Conservation (phyloP, 352 stramenopile genomes). For the Albugo laibachii region DNA sequence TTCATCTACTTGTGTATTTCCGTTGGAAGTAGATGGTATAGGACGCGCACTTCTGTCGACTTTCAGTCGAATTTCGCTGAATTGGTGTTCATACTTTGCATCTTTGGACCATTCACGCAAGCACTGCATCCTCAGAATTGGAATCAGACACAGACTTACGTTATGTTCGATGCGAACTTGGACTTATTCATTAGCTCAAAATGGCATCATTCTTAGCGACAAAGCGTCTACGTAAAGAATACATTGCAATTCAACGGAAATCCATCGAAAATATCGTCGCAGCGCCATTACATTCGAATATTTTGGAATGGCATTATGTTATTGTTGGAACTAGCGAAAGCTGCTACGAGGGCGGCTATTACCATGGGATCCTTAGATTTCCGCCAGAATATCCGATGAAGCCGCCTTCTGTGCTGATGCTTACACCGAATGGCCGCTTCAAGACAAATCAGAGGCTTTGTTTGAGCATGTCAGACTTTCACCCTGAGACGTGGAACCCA, state of each 20-base stretch:
- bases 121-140: too few relatives aligned
- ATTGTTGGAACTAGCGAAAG: slow-evolving; percentile 51
- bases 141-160: too few relatives aligned
- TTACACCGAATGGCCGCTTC: slow-evolving; percentile 88
- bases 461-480: slow-evolving; percentile 91
- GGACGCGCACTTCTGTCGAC: too few relatives aligned
- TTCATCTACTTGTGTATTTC: too few relatives aligned
- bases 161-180: too few relatives aligned
- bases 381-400: slow-evolving; percentile 91
- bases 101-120: too few relatives aligned
- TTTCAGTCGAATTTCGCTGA: too few relatives aligned
- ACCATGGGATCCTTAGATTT: slow-evolving; percentile 86
- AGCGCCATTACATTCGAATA: slow-evolving; percentile 81
- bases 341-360: slow-evolving; percentile 80
- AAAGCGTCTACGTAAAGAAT: slow-evolving; percentile 86
- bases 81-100: too few relatives aligned
- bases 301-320: slow-evolving; percentile 94
- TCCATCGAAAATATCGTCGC: slow-evolving; percentile 82
- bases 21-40: too few relatives aligned
- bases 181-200: not conserved
- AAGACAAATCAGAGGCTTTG: slow-evolving; percentile 88
- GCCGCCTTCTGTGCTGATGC: slow-evolving; percentile 89
- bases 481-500: slow-evolving; percentile 91
- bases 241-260: slow-evolving; percentile 77
- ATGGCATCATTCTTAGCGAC: slow-evolving; percentile 74